These are phyloP conservation scores for Tetrapisispora taiwanensis DNA, from an alignment of 805 yeast genomes.

Conservation along the genomic window DNA sequence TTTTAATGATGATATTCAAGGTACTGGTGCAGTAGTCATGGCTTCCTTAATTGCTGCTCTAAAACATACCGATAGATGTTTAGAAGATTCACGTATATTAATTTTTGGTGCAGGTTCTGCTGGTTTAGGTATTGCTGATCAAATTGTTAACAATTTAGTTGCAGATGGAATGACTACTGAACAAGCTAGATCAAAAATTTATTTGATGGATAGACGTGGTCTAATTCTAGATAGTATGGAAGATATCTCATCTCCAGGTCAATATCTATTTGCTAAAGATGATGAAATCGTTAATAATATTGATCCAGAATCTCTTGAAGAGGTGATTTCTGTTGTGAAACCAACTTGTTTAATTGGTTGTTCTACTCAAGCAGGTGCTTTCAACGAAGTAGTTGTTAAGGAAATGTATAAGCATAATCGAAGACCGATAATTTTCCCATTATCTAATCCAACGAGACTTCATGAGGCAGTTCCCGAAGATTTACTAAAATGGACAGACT, in stretches of 20 bases:
- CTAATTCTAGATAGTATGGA: slow-evolving; percentile 52
- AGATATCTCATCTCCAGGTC: slow-evolving; percentile 51
- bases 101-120: slow-evolving; percentile 97
- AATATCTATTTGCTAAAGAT: slow-evolving; percentile 66
- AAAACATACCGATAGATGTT: slow-evolving; percentile 57
- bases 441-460: slow-evolving; percentile 89
- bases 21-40: slow-evolving; percentile 98
- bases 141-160: slow-evolving; percentile 78
- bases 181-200: slow-evolving; percentile 66
- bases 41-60: slow-evolving; percentile 89
- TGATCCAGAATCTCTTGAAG: slow-evolving; percentile 57
- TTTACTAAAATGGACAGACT: slow-evolving; percentile 84
- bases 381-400: slow-evolving; percentile 72
- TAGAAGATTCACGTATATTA: slow-evolving; percentile 56
- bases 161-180: slow-evolving; percentile 67
- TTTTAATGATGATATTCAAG: slow-evolving; percentile 96
- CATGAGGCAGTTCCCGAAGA: slow-evolving; percentile 93
- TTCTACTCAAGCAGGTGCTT: slow-evolving; percentile 92
- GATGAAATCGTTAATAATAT: slow-evolving; percentile 65
- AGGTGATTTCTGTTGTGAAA: slow-evolving; percentile 59
- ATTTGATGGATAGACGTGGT: slow-evolving; percentile 77
- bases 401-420: slow-evolving; percentile 83
- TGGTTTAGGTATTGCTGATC: slow-evolving; percentile 93
- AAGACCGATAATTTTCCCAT: slow-evolving; percentile 89
- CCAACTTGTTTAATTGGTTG: slow-evolving; percentile 93